Conservation (phyloP, 2,329 filamentous ascomycete genomes). For the Talaromyces verruculosus region DNA sequence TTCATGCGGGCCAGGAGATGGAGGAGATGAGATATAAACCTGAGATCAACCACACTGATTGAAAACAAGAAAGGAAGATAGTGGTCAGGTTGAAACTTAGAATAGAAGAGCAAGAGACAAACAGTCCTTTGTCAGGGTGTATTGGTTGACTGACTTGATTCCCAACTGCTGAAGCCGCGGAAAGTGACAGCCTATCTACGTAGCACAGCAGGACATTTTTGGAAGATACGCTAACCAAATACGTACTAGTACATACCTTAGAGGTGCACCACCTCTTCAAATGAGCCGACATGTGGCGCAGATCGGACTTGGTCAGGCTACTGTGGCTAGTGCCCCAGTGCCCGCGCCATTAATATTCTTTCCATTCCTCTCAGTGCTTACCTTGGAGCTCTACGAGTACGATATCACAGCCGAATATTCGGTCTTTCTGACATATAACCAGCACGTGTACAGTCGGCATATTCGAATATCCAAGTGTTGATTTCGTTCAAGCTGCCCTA, state of each 20-base stretch:
- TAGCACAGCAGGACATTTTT: neutral
- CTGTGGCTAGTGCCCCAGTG: neutral
- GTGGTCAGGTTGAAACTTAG: neutral
- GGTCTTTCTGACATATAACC: neutral
- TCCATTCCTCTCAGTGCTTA: neutral
- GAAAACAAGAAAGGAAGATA: neutral
- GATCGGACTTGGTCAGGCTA: neutral
- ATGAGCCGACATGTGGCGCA: neutral
- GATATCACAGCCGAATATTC: too few species aligned
- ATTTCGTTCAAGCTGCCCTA: neutral
- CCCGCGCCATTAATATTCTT: neutral
- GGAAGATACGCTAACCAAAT: neutral
- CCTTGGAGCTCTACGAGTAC: neutral
- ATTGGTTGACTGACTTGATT: neutral
- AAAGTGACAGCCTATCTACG: constrained; percentile 13
- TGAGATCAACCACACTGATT: neutral
- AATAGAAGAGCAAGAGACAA: neutral
- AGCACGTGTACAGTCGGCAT: neutral
- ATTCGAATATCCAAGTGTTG: neutral
- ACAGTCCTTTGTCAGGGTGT: neutral
- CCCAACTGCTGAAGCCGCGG: neutral
- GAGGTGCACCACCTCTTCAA: neutral
- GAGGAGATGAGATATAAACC: neutral
- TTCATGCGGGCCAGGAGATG: constrained; percentile 10
- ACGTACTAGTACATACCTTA: neutral